Percentiles rank a stretch among this genome's conserved stretches.
Conservation (phyloP, 805 yeast genomes). For the Yamadazyma sp. region DNA sequence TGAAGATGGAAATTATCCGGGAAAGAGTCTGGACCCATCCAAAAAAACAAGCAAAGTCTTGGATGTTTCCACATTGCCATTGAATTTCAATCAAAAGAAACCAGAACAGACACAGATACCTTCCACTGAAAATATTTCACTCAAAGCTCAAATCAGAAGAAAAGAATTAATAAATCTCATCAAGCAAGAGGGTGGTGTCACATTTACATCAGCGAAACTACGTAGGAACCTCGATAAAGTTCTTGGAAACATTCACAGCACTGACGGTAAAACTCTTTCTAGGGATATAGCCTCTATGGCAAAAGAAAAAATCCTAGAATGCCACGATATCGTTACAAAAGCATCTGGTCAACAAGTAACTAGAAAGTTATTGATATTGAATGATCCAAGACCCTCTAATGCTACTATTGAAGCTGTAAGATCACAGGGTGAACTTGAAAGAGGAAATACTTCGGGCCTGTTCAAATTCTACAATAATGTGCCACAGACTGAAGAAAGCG, state of each 20-base stretch:
- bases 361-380: slow-evolving; percentile 30
- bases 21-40: too few relatives aligned
- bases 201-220: slow-evolving; percentile 30
- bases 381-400: slow-evolving; percentile 28
- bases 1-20: not conserved
- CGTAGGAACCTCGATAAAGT: slow-evolving; percentile 29
- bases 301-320: slow-evolving; percentile 18
- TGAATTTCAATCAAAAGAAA: not conserved
- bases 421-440: slow-evolving; percentile 23
- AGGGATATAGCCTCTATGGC: slow-evolving; percentile 34
- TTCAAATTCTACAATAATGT: not conserved
- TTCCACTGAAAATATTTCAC: slow-evolving; percentile 2
- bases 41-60: too few relatives aligned
- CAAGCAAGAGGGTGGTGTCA: slow-evolving; percentile 36
- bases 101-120: not conserved
- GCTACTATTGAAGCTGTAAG: slow-evolving; percentile 26
- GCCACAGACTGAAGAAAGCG: slow-evolving; percentile 3
- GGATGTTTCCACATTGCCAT: not conserved
- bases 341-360: slow-evolving; percentile 26
- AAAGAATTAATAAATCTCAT: slow-evolving; percentile 26
- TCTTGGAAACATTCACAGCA: slow-evolving; percentile 24
- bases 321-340: slow-evolving; percentile 20
- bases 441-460: slow-evolving; percentile 13
- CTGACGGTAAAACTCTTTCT: slow-evolving; percentile 38
- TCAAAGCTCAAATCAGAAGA: slow-evolving; percentile 30